Evolutionary conservation across 2,329 filamentous ascomycete species (phyloP), one percentile per base, ranked within the genome.

Genomic region (Phialemoniopsis sp.): DNA sequence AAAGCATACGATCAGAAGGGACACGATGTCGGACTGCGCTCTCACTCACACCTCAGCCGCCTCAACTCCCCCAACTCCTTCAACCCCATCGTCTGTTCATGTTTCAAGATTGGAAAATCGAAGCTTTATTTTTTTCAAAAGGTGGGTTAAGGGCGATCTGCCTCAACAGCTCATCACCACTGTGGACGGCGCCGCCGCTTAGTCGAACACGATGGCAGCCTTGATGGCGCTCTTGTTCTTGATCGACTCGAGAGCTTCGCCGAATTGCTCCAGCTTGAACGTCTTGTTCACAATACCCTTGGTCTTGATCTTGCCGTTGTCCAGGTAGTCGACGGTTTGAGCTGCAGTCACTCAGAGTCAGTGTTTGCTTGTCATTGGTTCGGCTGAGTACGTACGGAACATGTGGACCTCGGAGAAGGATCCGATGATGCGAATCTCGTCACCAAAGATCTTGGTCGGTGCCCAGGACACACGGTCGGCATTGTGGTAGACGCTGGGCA

Each of bases 341-440:
- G 68, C 62, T 66, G 34, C 21, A 26, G 18, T 39, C 8, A 10
- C 9, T 15, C 21, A 26, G 21, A 26, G 6, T 26, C 21, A 10
- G 13, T 30, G 8, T 10, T 6, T 15, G 15, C 13, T 18, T 8
- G 15, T 30, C 12, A 21, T 17, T n/a, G 19, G 5, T 18, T 12
- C 16, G 14, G 8, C 9, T 14, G 17, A 21, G 16, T n/a, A 62
- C 64, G 54, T 61, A 69, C 66, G 81, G 70, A 85, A 85, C 72
- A 83, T 85, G 63, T 80, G 84, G 17, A 80, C 84, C 60, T 87
- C 82, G 35, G 79, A 85, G 66, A 87, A 88, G 38, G 78, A 83
- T 18, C 83, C 82, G 39, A 87, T 66, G 49, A 88, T 85, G 48
- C 81, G 86, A 50, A 88, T 84, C 59, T 87, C 83, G 44, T 68